These are phyloP conservation scores for Populus euphratica DNA, from an alignment of 345 rosid genomes.

Conservation along the genomic window DNA sequence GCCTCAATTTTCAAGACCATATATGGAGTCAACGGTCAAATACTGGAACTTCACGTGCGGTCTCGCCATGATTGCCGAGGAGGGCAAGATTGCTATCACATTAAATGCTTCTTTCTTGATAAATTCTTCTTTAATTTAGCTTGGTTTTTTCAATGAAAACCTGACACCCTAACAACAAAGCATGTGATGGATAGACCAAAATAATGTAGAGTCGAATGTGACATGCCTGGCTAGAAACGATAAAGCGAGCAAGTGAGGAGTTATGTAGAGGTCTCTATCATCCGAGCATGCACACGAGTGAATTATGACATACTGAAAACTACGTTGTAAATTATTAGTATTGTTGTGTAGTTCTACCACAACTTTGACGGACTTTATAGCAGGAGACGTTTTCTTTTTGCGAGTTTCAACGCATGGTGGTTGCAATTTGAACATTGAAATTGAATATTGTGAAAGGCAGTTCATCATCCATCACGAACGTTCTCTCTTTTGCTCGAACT, in stretches of 20 bases:
- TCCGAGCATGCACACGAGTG: conserved; percentile 17
- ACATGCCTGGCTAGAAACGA: background rate
- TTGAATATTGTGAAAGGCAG: too few relatives aligned
- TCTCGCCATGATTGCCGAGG: too few relatives aligned
- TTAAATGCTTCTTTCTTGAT: background rate
- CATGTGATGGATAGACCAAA: conserved; percentile 1
- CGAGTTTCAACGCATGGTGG: too few relatives aligned
- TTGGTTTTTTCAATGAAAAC: background rate
- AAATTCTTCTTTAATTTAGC: background rate
- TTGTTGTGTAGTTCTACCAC: too few relatives aligned
- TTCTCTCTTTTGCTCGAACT: too few relatives aligned
- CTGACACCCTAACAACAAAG: background rate
- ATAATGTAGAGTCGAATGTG: background rate
- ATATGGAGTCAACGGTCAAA: too few relatives aligned
- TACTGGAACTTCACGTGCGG: too few relatives aligned
- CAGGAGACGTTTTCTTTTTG: too few relatives aligned
- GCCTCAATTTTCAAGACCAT: background rate
- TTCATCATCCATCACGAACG: too few relatives aligned
- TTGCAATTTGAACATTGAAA: too few relatives aligned
- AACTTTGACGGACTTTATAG: too few relatives aligned
- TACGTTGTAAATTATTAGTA: background rate
- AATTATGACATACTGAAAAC: background rate
- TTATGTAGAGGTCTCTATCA: background rate
- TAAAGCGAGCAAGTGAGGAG: background rate
- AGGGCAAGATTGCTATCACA: background rate